Percentiles rank a stretch among this genome's conserved stretches.
Evolutionary conservation across 768 basidiomycete genomes (phyloP).

Genomic region (Cystobasidium ongulense): DNA sequence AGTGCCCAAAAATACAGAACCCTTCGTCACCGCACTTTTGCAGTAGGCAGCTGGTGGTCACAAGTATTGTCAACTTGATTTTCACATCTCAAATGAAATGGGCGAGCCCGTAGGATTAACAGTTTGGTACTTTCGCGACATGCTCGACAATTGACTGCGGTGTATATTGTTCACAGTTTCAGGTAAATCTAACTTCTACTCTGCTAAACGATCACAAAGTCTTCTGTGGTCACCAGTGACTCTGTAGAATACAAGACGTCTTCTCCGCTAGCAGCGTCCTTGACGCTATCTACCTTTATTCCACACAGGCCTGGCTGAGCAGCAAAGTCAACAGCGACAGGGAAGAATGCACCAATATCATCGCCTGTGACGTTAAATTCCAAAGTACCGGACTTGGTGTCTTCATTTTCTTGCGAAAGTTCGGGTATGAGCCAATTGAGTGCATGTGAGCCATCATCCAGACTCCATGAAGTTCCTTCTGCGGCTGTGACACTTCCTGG

Average conservation of each 20-base stretch:
- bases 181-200: neutral
- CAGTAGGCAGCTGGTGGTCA: too few species aligned
- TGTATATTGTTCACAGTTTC: neutral
- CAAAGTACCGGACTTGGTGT: conserved; percentile 65
- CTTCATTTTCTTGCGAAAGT: conserved; percentile 54
- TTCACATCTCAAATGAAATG: too few species aligned
- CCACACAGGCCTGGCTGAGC: conserved; percentile 73
- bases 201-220: conserved; percentile 49
- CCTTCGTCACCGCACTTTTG: too few species aligned
- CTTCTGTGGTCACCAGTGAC: conserved; percentile 51
- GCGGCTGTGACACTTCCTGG: conserved; percentile 62
- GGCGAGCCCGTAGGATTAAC: too few species aligned
- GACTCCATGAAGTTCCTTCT: conserved; percentile 63
- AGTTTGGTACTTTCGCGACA: too few species aligned
- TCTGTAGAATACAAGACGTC: conserved; percentile 55
- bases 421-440: conserved; percentile 75
- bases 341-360: conserved; percentile 80
- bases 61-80: too few species aligned
- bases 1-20: too few species aligned
- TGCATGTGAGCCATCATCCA: conserved; percentile 69
- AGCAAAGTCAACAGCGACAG: conserved; percentile 72
- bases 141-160: too few species aligned
- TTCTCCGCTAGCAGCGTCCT: conserved; percentile 52
- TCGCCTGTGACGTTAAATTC: conserved; percentile 83
- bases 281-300: conserved; percentile 54